Percentiles rank a stretch among this genome's conserved stretches.
Conservation (phyloP, 2,329 filamentous ascomycete genomes). For the Fusarium tupiense region DNA sequence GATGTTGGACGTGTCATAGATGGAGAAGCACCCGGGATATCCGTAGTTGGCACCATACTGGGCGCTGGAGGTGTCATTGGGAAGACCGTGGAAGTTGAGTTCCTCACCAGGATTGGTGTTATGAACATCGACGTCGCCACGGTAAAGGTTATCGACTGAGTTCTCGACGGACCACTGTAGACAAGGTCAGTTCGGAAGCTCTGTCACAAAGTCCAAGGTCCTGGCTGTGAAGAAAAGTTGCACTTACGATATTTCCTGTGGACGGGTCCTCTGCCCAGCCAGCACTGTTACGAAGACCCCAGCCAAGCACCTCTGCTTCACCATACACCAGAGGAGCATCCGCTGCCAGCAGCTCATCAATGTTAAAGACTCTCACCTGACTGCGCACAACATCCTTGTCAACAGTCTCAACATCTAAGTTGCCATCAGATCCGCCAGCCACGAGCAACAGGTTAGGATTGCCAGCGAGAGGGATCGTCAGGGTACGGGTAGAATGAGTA, state of each 20-base stretch:
- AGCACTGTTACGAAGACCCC: constrained; percentile 16
- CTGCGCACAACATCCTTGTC: constrained; percentile 6
- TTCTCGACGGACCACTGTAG: constrained; percentile 13
- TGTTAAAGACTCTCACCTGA: background rate
- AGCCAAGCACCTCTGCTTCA: background rate
- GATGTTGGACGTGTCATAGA: background rate
- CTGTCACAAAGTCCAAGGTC: rapidly evolving
- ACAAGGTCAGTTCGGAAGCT: too few species aligned
- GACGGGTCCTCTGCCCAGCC: constrained; percentile 9
- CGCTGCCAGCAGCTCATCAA: background rate
- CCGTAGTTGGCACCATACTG: constrained; percentile 6
- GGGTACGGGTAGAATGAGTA: constrained; percentile 7
- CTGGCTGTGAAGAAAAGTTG: background rate
- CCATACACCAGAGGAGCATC: background rate
- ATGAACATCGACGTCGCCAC: background rate
- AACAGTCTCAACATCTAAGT: background rate
- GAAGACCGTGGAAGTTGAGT: constrained; percentile 8
- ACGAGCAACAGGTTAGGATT: constrained; percentile 11
- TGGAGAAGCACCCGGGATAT: constrained; percentile 10
- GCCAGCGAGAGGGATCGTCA: background rate
- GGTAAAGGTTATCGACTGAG: constrained; percentile 13
- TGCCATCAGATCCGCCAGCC: constrained; percentile 7
- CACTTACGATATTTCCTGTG: constrained; percentile 1
- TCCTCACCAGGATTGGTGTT: constrained; percentile 12
- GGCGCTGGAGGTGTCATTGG: background rate